Evolutionary conservation across 139 green algal genomes (phyloP), one percentile per base, ranked within the genome.

Genomic region (Eudorina sp.): DNA sequence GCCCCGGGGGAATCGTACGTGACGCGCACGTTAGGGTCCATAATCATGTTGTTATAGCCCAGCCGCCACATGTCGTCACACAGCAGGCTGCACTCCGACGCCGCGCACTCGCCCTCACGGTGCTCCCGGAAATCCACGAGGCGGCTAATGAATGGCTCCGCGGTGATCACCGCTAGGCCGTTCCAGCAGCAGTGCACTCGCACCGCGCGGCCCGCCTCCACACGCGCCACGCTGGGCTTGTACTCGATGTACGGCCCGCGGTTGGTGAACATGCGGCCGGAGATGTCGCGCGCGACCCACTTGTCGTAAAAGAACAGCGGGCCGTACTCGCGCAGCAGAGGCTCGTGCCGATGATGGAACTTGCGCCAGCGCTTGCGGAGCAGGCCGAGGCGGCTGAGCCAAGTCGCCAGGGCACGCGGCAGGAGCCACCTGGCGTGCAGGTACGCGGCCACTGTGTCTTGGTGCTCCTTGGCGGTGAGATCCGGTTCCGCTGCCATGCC

Each of bases 121-220:
- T 92, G 76, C 8, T 48, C 55, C 27, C 92, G 48, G 80, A 94
- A 94, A 2, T 81, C 34, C 31, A 95, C 27, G 7, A 77, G 48
- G 41, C 45, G 38, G n/a, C 62, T 0, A 7, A 53, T 27, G 29
- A 95, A 90, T 19, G 94, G 93, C 43, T 75, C 85, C 18, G 94
- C 90, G 73, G 69, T 72, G 41, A 96, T 83, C 25, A 93, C 75
- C 13, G 88, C 92, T 25, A 96, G 76, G n/a, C 94, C 94, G 77
- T 96, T 96, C 94, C 94, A 96, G 88, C 94, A 96, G 90, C 94
- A 95, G 31, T 88, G 78, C 43, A 89, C 92, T 14, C 91, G 90
- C 45, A 95, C 84, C 1, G 94, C 91, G 46, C 90, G 77, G 29
- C 94, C 94, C 13, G 46, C 81, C 21, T 41, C 23, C 23, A 95